These are phyloP conservation scores for Candida tunisiensis DNA, from an alignment of 1,139 yeast species.

Conservation along the genomic window DNA sequence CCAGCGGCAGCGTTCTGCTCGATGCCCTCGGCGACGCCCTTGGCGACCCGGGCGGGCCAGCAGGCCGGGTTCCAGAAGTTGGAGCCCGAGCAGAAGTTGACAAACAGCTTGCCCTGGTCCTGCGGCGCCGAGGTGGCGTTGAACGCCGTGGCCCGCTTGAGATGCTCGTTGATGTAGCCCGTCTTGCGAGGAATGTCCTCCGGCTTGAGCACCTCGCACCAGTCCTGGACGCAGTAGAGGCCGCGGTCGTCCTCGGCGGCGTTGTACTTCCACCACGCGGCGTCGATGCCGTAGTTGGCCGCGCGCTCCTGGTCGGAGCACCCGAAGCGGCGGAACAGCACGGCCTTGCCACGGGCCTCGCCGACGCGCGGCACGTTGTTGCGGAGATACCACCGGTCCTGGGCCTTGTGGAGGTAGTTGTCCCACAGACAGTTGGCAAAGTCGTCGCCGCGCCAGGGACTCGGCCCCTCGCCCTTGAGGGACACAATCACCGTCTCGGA, in stretches of 20 bases:
- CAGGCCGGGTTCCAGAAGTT: constrained; percentile 54
- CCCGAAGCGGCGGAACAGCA: constrained; percentile 59
- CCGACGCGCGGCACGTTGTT: constrained; percentile 40
- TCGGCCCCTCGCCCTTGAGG: constrained; percentile 58
- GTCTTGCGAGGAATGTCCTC: constrained; percentile 43
- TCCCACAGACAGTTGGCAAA: constrained; percentile 52
- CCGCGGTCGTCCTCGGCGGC: constrained; percentile 53
- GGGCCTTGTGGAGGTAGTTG: constrained; percentile 31
- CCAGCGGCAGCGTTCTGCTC: constrained; percentile 33
- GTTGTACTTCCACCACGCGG: constrained; percentile 52
- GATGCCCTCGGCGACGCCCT: constrained; percentile 30
- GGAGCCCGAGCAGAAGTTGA: constrained; percentile 64
- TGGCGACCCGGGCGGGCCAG: constrained; percentile 60
- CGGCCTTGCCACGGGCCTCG: constrained; percentile 48
- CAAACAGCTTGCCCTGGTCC: constrained; percentile 33
- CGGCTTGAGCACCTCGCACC: constrained; percentile 40
- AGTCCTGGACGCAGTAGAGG: constrained; percentile 52
- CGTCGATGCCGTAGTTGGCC: constrained; percentile 45
- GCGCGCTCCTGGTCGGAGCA: constrained; percentile 24
- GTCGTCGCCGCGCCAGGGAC: constrained; percentile 51
- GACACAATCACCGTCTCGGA: constrained; percentile 54
- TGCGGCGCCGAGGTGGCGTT: constrained; percentile 21
- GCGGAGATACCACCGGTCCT: constrained; percentile 46
- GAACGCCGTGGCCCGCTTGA: constrained; percentile 36
- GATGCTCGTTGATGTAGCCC: constrained; percentile 37